Base-by-base conservation (phyloP, 2,329 filamentous ascomycete species). In the Sphaerostilbella broomeana region DNA sequence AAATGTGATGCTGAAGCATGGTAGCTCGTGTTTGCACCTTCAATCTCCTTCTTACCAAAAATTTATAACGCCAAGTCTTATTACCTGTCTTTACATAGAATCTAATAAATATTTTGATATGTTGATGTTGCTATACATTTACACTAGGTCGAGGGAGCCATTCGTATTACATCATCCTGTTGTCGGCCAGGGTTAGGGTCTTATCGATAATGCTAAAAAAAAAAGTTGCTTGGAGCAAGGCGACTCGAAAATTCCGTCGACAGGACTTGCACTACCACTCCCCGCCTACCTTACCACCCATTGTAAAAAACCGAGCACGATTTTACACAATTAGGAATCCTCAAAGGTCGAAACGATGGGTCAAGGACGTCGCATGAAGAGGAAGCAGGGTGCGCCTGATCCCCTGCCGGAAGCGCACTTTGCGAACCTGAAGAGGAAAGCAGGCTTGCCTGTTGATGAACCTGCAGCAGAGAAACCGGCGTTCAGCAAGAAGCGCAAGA, bases 381-480 rank as follows among this genome's bases (percentile, higher is more conserved):
- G 89, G 64, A 95, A 95, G 68, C 92, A 97, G 75, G 90, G 88
- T 40, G 73, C 83, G 49, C 92, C 92, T 38, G 77, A 84, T 56
- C 74, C 84, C 49, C 75, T 95, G 50, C 86, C 92, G 49, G 86
- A 95, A 58, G 77, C 79, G 49, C 78, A 84, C 56, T 81, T 83
- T 54, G 80, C 81, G 35, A 87, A 81, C 57, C 63, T 82, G 46
- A 95, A 97, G 76, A 79, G 89, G 60, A 97, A 97, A 71, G 79
- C 79, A 44, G 79, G 76, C 46, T 71, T 85, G 52, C 78, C 79
- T 27, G 81, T 79, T 49, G 69, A 78, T 54, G 68, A 73, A 38
- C 67, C 73, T 40, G 61, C 68, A 48, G 72, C 78, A 51, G 68
- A 73, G 16, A 36, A 44, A 26, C 38, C 42, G 20, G 31, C 42